phyloP scores from a whole-genome alignment of 148 eudicot species.

The Simmondsia chinensis region DNA sequence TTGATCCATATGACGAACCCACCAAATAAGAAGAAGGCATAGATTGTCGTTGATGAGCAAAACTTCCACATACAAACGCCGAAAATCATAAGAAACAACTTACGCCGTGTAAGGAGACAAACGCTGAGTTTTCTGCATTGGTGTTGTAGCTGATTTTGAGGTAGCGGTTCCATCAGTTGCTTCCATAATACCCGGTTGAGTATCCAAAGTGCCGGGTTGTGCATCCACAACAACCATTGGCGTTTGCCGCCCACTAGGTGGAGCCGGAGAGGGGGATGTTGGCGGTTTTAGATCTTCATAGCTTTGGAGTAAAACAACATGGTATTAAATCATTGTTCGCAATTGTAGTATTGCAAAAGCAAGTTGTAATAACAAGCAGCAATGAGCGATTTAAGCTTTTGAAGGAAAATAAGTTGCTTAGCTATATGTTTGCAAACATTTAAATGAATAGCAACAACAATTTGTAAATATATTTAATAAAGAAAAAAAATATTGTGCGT shows the following conservation, averaged over 20 bases:
- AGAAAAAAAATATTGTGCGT: no score
- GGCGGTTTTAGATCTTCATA: conserved; percentile 75
- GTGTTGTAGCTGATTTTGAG: conserved; percentile 2
- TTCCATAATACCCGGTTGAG: conserved; percentile 3
- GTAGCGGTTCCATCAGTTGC: conserved; percentile 4
- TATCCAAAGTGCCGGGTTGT: conserved; percentile 1
- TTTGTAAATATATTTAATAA: no score
- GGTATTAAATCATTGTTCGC: no score
- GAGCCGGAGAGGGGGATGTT: conserved; percentile 41
- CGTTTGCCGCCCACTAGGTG: conserved; percentile 14
- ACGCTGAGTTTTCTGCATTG: conserved; percentile 13
- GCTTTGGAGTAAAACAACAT: conserved; percentile 21
- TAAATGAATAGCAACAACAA: no score
- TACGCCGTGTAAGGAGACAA: conserved; percentile 36
- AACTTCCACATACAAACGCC: background rate
- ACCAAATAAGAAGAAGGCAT: no score
- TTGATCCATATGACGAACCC: no score
- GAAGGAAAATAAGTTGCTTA: no score
- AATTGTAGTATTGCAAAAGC: no score
- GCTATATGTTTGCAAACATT: no score
- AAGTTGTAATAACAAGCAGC: no score
- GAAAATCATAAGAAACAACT: conserved; percentile 4
- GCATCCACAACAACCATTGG: conserved; percentile 5
- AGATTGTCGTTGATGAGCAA: background rate
- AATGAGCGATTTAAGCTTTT: no score